phyloP scores from a whole-genome alignment of 805 yeast species.

The Zygoascus biomembranicola region DNA sequence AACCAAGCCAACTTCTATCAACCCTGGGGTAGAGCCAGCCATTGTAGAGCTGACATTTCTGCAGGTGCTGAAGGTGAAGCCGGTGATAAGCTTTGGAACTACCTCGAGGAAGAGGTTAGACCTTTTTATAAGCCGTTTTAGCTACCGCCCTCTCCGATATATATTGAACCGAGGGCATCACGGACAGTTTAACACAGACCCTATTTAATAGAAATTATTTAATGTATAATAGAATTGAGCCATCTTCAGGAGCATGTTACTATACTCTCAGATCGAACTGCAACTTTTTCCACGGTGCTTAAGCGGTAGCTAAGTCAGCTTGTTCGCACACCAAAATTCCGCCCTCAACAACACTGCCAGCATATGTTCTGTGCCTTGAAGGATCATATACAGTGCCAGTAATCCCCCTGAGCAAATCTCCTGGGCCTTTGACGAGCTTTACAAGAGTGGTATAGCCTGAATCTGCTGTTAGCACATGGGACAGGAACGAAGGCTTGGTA shows the following conservation, averaged over 20 bases:
- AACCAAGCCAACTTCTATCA: slow-evolving; percentile 32
- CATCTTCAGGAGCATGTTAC: no score
- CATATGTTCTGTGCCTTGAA: background rate
- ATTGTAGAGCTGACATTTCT: slow-evolving; percentile 31
- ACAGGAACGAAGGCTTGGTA: background rate
- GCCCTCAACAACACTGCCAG: background rate
- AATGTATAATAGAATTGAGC: no score
- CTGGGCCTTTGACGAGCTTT: background rate
- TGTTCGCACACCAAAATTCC: background rate
- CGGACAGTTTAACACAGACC: no score
- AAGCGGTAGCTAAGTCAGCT: no score
- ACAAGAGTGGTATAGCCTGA: background rate
- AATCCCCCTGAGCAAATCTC: background rate
- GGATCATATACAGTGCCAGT: background rate
- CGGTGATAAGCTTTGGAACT: slow-evolving; percentile 30
- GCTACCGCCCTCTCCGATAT: no score
- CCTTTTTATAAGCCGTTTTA: background rate
- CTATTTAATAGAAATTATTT: no score
- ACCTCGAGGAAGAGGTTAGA: slow-evolving; percentile 25
- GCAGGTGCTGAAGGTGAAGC: slow-evolving; percentile 25
- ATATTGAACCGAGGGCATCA: no score
- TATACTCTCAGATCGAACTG: no score
- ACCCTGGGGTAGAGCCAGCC: slow-evolving; percentile 38
- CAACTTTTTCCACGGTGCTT: no score
- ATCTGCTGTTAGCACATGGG: background rate